Conservation (phyloP, 176 grass and related monocot species). For the Carex littledalei region DNA sequence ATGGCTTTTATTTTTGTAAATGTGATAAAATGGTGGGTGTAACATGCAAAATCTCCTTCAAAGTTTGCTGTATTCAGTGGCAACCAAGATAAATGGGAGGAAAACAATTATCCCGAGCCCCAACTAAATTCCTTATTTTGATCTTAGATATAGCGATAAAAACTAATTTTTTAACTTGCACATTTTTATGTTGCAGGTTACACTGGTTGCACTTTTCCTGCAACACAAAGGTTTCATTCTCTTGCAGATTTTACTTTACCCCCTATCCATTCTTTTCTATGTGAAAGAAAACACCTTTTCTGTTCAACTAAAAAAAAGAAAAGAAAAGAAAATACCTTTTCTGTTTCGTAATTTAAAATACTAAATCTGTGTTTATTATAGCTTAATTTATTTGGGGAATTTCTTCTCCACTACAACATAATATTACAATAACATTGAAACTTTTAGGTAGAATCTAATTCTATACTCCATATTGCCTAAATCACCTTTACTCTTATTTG, state of each 20-base stretch:
- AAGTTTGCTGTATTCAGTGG: too few species aligned
- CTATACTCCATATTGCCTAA: background rate
- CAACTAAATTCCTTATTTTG: background rate
- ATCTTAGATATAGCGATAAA: background rate
- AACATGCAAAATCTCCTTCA: background rate
- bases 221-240: conserved; percentile 45
- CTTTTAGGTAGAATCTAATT: conserved; percentile 21
- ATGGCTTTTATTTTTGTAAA: background rate
- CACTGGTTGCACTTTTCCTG: conserved; percentile 56
- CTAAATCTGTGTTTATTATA: background rate
- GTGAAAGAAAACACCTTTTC: background rate
- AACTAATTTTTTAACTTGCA: background rate
- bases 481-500: background rate
- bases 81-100: background rate
- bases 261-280: background rate
- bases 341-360: background rate
- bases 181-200: conserved; percentile 36
- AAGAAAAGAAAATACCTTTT: too few species aligned
- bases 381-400: background rate
- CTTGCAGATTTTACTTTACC: background rate
- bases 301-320: background rate
- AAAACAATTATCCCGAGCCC: background rate
- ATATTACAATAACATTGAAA: background rate
- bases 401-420: background rate
- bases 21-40: background rate